These are phyloP conservation scores for Zygotorulaspora sp. DNA, from an alignment of 805 yeast species.

Conservation along the genomic window DNA sequence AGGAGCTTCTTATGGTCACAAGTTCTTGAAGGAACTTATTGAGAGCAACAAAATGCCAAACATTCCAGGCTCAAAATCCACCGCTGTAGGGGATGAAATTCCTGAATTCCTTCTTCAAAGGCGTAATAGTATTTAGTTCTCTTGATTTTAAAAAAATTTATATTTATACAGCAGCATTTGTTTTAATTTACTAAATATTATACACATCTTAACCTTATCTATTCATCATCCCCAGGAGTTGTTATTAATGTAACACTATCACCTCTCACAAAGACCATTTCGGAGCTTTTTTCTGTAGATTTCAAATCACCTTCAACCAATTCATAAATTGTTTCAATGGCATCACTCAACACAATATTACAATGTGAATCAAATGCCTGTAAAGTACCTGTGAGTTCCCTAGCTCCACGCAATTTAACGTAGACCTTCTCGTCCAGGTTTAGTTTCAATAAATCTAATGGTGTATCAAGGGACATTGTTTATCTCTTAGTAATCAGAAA, in stretches of 20 bases:
- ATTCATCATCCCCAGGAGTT: slow-evolving; percentile 37
- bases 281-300: slow-evolving; percentile 55
- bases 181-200: slow-evolving; percentile 2
- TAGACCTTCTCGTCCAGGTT: slow-evolving; percentile 82
- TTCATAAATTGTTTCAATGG: slow-evolving; percentile 72
- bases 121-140: slow-evolving; percentile 55
- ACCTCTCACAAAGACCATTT: slow-evolving; percentile 96
- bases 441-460: slow-evolving; percentile 83
- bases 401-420: slow-evolving; percentile 88
- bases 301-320: slow-evolving; percentile 45
- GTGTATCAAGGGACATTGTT: slow-evolving; percentile 49
- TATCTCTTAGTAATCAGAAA: background rate
- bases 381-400: slow-evolving; percentile 84
- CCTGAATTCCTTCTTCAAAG: slow-evolving; percentile 41
- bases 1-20: slow-evolving; percentile 70
- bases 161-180: slow-evolving; percentile 3
- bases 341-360: slow-evolving; percentile 91
- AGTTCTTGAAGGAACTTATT: slow-evolving; percentile 49
- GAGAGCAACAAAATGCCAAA: slow-evolving; percentile 52
- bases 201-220: slow-evolving; percentile 7
- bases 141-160: background rate
- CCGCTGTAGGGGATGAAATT: slow-evolving; percentile 26
- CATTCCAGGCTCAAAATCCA: slow-evolving; percentile 49
- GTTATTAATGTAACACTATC: slow-evolving; percentile 88
- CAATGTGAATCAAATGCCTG: slow-evolving; percentile 97